phyloP scores from a whole-genome alignment of 2,329 filamentous ascomycete genomes.

The Hymenoscyphus fructigenus region DNA sequence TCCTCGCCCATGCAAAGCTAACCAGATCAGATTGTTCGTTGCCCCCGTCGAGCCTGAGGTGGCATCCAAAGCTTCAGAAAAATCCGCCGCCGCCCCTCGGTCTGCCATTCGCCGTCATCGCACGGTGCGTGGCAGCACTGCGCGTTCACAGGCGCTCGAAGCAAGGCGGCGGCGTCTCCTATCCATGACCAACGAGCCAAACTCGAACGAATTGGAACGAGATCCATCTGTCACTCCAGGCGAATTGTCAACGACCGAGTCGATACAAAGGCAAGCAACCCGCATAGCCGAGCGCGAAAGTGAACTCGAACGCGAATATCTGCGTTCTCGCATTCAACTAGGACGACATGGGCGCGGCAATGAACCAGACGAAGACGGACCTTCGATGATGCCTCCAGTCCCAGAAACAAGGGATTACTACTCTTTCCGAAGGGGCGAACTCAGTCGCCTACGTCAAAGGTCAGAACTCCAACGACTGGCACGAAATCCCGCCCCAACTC shows the following conservation, averaged over 20 bases:
- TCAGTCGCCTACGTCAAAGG: conserved; percentile 22
- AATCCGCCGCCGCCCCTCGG: conserved; percentile 30
- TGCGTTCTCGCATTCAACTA: background rate
- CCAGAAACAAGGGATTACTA: conserved; percentile 34
- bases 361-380: conserved; percentile 25
- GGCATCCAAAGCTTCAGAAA: conserved; percentile 31
- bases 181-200: conserved; percentile 21
- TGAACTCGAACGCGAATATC: conserved; percentile 9
- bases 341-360: background rate
- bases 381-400: conserved; percentile 31
- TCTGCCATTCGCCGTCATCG: conserved; percentile 35
- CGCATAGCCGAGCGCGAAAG: conserved; percentile 25
- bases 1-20: conserved; percentile 17
- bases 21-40: conserved; percentile 34
- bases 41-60: conserved; percentile 33
- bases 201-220: conserved; percentile 21
- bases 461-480: conserved; percentile 26
- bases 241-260: conserved; percentile 13
- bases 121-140: conserved; percentile 22
- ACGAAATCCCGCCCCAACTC: conserved; percentile 26
- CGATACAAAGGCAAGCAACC: conserved; percentile 17
- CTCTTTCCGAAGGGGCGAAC: conserved; percentile 25
- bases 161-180: conserved; percentile 27
- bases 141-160: conserved; percentile 22
- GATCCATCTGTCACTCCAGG: conserved; percentile 8